Conservation (phyloP, 139 green algal species). For the Picochlorum sp. region DNA sequence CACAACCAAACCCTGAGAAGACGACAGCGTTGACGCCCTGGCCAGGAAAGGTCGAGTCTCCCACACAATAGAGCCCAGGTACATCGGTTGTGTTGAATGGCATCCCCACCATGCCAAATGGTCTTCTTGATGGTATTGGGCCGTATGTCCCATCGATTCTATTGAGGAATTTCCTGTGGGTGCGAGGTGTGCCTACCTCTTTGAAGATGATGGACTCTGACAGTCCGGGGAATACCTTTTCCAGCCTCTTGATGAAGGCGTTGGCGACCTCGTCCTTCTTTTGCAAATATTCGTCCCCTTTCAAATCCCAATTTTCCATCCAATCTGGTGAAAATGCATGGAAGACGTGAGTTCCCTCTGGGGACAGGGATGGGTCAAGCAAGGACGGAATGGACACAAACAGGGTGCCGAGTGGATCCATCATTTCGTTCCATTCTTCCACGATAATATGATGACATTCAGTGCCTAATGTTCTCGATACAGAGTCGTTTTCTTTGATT, state of each 20-base stretch:
- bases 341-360: conserved; percentile 73
- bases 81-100: conserved; percentile 83
- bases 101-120: conserved; percentile 90
- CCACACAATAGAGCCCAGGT: conserved; percentile 88
- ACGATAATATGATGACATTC: conserved; percentile 92
- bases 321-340: conserved; percentile 95
- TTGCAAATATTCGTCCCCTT: conserved; percentile 40
- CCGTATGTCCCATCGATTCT: conserved; percentile 86
- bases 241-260: conserved; percentile 65
- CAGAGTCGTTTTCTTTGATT: conserved; percentile 45
- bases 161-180: conserved; percentile 84
- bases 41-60: conserved; percentile 91
- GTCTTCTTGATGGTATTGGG: conserved; percentile 76
- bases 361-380: conserved; percentile 79
- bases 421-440: conserved; percentile 83
- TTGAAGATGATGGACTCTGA: conserved; percentile 34
- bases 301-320: conserved; percentile 72
- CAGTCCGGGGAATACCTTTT: conserved; percentile 76
- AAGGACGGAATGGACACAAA: conserved; percentile 92
- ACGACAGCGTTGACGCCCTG: conserved; percentile 91
- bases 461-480: conserved; percentile 43
- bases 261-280: conserved; percentile 77
- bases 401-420: conserved; percentile 73
- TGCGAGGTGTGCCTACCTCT: conserved; percentile 82
- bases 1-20: conserved; percentile 89